Evolutionary conservation across 495 filamentous ascomycete genomes (phyloP).

Genomic region (Tuber magnatum): DNA sequence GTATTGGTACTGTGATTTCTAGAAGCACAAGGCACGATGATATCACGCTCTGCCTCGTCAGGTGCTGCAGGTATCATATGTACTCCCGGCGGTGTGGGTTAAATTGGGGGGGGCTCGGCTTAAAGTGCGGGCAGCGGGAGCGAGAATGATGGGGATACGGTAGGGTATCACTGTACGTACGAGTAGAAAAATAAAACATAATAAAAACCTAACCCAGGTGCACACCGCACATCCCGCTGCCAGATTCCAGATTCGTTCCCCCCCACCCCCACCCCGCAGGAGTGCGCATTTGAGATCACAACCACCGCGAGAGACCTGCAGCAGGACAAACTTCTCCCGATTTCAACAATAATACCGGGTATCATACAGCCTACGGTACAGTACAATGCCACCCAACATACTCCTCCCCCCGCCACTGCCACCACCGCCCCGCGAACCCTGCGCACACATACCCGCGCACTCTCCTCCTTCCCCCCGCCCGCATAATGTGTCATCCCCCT

Average conservation of each 20-base stretch:
- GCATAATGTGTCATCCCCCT: neutral
- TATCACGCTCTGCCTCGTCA: neutral
- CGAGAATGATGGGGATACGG: neutral
- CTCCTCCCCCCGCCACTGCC: neutral
- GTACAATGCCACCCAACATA: neutral
- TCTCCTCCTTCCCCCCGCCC: neutral
- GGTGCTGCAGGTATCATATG: neutral
- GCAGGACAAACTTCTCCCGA: neutral
- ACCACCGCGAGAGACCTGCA: neutral
- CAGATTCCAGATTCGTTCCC: neutral
- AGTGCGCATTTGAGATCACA: neutral
- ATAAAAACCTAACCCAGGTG: neutral
- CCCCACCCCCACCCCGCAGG: too few relatives aligned
- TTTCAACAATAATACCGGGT: neutral
- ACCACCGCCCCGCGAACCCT: neutral
- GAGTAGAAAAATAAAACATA: neutral
- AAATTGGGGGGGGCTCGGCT: too few relatives aligned
- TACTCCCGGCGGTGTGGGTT: too few relatives aligned
- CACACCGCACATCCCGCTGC: neutral
- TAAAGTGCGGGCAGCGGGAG: neutral
- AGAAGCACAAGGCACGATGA: neutral
- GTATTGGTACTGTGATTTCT: neutral
- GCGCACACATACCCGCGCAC: neutral
- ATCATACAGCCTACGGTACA: neutral
- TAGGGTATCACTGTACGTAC: neutral